Percentiles rank a stretch among this genome's conserved stretches.
Evolutionary conservation across 768 basidiomycete genomes (phyloP).

Genomic region (Lactarius indigo): DNA sequence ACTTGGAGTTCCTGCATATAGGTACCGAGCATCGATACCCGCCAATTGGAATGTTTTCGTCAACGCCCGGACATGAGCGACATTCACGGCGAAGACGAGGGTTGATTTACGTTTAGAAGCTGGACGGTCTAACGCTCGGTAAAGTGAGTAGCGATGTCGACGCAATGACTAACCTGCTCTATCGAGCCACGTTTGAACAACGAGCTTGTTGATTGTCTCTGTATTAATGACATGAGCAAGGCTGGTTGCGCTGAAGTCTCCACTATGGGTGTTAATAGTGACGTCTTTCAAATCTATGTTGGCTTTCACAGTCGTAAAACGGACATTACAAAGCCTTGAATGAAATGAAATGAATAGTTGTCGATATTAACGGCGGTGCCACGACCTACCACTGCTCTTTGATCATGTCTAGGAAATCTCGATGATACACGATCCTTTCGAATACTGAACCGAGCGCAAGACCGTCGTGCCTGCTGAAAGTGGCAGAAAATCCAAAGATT

Average conservation of each 20-base stretch:
- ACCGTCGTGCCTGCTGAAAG: constrained; percentile 89
- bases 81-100: constrained; percentile 85
- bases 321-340: constrained; percentile 76
- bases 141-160: neutral
- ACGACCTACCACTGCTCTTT: constrained; percentile 73
- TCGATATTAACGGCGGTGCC: neutral
- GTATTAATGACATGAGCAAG: constrained; percentile 84
- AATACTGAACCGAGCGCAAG: constrained; percentile 86
- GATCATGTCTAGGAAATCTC: constrained; percentile 89
- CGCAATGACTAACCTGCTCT: constrained; percentile 56
- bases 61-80: constrained; percentile 74
- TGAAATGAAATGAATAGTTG: constrained; percentile 9
- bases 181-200: constrained; percentile 84
- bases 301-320: constrained; percentile 79
- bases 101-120: constrained; percentile 70
- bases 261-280: constrained; percentile 58
- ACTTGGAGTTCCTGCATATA: constrained; percentile 66
- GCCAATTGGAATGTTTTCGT: constrained; percentile 66
- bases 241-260: constrained; percentile 79
- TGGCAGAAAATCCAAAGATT: constrained; percentile 92
- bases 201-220: constrained; percentile 65
- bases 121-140: constrained; percentile 28
- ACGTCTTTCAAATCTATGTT: constrained; percentile 67
- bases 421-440: constrained; percentile 88
- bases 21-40: constrained; percentile 81